Percentiles rank a stretch among this genome's conserved stretches.
Conservation (phyloP, 768 basidiomycete species). For the Phaeotremella skinneri region DNA sequence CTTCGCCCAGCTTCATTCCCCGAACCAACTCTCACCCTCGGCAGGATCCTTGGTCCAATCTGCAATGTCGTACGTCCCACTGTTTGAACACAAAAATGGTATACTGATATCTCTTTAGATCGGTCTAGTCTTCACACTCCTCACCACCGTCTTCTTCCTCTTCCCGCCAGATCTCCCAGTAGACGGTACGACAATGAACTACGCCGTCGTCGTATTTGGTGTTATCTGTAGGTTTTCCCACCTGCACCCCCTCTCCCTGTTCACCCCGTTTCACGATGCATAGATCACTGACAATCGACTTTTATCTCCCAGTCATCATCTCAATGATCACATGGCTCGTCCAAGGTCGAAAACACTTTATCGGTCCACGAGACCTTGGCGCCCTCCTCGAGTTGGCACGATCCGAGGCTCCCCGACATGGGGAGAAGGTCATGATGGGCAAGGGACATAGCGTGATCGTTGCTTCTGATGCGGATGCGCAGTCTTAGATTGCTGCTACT, state of each 20-base stretch:
- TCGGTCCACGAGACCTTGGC: conserved; percentile 41
- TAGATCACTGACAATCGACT: not conserved
- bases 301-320: conserved; percentile 27
- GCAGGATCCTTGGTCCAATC: conserved; percentile 37
- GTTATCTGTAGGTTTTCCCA: conserved; percentile 30
- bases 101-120: conserved; percentile 14
- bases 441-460: not conserved
- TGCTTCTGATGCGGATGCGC: not conserved
- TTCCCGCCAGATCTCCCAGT: conserved; percentile 42
- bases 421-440: not conserved
- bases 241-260: not conserved
- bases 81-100: not conserved
- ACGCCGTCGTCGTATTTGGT: conserved; percentile 43
- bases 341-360: conserved; percentile 46
- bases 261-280: not conserved
- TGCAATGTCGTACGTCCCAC: conserved; percentile 28
- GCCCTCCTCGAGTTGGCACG: conserved; percentile 35
- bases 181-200: conserved; percentile 40
- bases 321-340: conserved; percentile 42
- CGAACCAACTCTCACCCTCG: conserved; percentile 50
- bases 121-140: conserved; percentile 44
- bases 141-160: conserved; percentile 50
- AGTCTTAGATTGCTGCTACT: too few species aligned
- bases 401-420: conserved; percentile 5
- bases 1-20: conserved; percentile 36